Percentiles rank a stretch among this genome's conserved stretches.
Conservation (phyloP, 139 green algal species). For the Picochlorum sp. region DNA sequence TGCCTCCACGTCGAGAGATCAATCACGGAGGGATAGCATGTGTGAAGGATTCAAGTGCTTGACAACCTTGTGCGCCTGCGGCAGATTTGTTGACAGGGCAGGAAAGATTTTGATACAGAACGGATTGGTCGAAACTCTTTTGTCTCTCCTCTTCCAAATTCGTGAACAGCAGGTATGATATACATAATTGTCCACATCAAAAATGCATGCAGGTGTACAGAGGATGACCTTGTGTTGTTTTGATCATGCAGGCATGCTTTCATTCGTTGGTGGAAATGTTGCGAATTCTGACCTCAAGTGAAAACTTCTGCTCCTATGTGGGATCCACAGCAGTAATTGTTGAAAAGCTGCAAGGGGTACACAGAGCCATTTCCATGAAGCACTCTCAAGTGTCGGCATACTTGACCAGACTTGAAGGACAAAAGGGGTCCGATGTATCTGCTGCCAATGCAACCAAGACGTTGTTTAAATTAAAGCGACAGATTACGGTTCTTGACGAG, state of each 20-base stretch:
- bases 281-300: too few species aligned
- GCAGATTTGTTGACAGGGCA: conserved; percentile 3
- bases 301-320: too few species aligned
- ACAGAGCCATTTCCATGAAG: conserved; percentile 56
- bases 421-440: conserved; percentile 64
- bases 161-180: too few species aligned
- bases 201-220: too few species aligned
- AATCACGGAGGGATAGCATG: neutral
- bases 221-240: too few species aligned
- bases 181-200: too few species aligned
- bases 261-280: too few species aligned
- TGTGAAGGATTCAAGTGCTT: conserved; percentile 2
- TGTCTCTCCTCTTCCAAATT: too few species aligned
- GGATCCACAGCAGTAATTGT: conserved; percentile 21
- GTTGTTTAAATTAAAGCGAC: conserved; percentile 38
- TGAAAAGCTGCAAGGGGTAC: conserved; percentile 55
- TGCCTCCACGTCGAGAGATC: neutral
- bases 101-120: conserved; percentile 54
- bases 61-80: conserved; percentile 15
- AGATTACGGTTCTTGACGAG: conserved; percentile 39
- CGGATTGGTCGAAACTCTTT: neutral
- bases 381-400: conserved; percentile 64
- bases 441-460: conserved; percentile 54
- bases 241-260: too few species aligned
- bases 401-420: conserved; percentile 59